Evolutionary conservation across 2,329 filamentous ascomycete genomes (phyloP), one percentile per base, ranked within the genome.

Genomic region (Polytolypa hystricis): DNA sequence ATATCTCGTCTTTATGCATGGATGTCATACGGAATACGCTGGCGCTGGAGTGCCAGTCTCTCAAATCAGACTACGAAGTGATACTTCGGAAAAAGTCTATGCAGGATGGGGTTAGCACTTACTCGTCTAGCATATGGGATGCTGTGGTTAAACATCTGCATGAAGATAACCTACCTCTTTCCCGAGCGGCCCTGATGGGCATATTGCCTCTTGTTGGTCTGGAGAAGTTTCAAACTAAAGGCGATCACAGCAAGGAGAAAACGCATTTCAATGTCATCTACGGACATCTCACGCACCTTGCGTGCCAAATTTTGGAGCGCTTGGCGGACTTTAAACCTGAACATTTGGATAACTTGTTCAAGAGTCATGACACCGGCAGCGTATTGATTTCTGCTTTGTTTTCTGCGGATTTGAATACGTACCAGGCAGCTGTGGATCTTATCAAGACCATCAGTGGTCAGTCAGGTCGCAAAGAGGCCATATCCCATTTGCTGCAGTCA

Each of bases 381-480:
- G 76, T 83, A 25, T 70, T 94, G 28, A 76, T 94, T 30, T 79
- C 81, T 4, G 72, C 84, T 12, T 74, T 95, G 5, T 77, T 95
- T 38, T 86, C 86, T 29, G 83, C 84, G 11, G 80, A 93, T 47
- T 68, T 81, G 38, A 72, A 78, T 40, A 79, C 91, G 21, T 85
- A 84, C 42, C 80, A 87, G 53, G 81, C 84, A 11, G 79, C 83
- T 1, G 73, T 87, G 5, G 81, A 86, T 46, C 65, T 96, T 18
- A 72, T 96, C 45, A 94, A 94, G 58, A 77, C 77, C 23, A 74
- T 89, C 49, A 91, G 84, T 23, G 74, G 73, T 6, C 77, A 93
- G 55, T 70, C 71, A 36, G 70, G 67, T 41, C 66, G 76, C 38
- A 62, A 70, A 42, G 74, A 79, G 45, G 76, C 75, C 11, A 61